phyloP scores from a whole-genome alignment of 164 flowering plant genomes.

The Umbellularia californica region DNA sequence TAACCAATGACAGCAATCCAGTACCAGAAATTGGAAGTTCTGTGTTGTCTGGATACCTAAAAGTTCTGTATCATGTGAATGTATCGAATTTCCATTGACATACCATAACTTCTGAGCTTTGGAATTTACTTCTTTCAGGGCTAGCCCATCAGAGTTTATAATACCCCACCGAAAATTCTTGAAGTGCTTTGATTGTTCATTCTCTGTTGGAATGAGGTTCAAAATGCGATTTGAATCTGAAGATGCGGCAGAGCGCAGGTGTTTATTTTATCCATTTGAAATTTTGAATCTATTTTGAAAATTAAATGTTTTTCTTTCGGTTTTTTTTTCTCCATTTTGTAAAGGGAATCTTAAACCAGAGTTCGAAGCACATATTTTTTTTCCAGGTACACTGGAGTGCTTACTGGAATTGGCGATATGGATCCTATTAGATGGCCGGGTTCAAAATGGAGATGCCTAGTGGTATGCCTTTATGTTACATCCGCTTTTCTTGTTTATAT shows the following conservation, averaged over 20 bases:
- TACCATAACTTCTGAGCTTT: background rate
- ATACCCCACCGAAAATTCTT: conserved; percentile 58
- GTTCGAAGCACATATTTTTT: background rate
- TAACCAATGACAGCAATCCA: background rate
- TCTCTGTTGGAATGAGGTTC: conserved; percentile 69
- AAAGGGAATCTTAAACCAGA: background rate
- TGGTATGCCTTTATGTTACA: conserved; percentile 41
- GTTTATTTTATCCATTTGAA: conserved; percentile 3
- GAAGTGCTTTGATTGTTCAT: conserved; percentile 46
- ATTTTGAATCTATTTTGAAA: background rate
- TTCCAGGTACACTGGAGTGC: conserved; percentile 70
- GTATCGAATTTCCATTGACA: background rate
- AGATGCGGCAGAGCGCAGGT: conserved; percentile 88
- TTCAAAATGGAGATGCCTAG: conserved; percentile 82
- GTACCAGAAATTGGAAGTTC: background rate
- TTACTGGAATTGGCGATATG: conserved; percentile 66
- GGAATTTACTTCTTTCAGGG: conserved; percentile 41
- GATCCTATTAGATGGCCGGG: conserved; percentile 88
- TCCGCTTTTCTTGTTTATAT: background rate
- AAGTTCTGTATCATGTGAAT: background rate
- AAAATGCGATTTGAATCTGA: conserved; percentile 80
- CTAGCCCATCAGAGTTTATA: conserved; percentile 67
- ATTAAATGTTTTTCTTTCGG: too few relatives aligned
- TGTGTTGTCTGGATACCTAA: background rate
- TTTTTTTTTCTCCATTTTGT: too few relatives aligned